Evolutionary conservation across 306 rosid genomes (phyloP).

Genomic region (Erythrophleum fordii): DNA sequence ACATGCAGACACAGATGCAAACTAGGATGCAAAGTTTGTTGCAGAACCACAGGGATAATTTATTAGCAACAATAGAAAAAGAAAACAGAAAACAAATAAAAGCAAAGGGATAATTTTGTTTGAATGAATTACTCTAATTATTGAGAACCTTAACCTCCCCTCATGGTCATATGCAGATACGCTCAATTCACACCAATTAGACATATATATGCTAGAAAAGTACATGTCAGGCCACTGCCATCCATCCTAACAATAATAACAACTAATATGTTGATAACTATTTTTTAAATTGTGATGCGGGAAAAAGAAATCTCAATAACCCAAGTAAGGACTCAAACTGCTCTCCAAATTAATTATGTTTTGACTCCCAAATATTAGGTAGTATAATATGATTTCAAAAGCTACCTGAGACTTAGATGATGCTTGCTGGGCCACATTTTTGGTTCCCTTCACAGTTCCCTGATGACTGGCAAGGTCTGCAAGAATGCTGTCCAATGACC

Average conservation of each 20-base stretch:
- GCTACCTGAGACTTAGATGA: constrained; percentile 73
- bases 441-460: constrained; percentile 64
- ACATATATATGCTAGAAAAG: neutral
- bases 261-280: neutral
- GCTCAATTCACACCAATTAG: neutral
- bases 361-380: neutral
- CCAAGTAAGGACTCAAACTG: neutral
- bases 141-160: constrained; percentile 5
- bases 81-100: neutral
- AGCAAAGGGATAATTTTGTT: neutral
- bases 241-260: neutral
- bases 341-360: neutral
- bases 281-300: neutral
- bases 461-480: constrained; percentile 64
- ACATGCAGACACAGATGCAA: neutral
- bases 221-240: neutral
- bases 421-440: constrained; percentile 60
- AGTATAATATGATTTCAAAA: constrained; percentile 3
- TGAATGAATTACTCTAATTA: neutral
- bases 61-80: neutral
- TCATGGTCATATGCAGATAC: neutral
- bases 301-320: neutral
- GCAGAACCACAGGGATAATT: neutral
- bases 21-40: constrained; percentile 3
- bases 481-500: constrained; percentile 71